Percentiles rank a stretch among this genome's conserved stretches.
These are phyloP conservation scores for Decorospora gaudefroyi DNA, from an alignment of 2,329 filamentous ascomycete species.

Conservation along the genomic window DNA sequence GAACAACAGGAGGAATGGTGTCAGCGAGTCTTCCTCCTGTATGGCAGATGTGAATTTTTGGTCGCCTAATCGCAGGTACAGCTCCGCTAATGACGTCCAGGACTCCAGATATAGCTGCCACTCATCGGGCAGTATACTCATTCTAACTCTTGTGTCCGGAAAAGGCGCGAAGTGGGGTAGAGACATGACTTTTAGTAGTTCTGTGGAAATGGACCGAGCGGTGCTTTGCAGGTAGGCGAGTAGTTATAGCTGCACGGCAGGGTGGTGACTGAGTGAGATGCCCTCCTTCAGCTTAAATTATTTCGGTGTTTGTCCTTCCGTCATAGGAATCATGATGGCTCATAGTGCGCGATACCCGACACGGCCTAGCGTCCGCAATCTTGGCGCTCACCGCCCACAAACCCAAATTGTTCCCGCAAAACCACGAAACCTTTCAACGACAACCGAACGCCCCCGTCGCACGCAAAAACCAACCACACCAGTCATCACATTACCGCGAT, in stretches of 20 bases:
- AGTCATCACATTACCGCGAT: slow-evolving; percentile 61
- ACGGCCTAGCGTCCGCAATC: slow-evolving; percentile 41
- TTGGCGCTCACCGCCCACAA: slow-evolving; percentile 20
- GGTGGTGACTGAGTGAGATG: background rate
- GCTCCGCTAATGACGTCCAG: slow-evolving; percentile 71
- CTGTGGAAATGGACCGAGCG: background rate
- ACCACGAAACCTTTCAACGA: slow-evolving; percentile 22
- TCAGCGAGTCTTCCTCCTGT: slow-evolving; percentile 62
- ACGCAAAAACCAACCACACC: slow-evolving; percentile 39
- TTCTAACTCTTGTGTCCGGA: slow-evolving; percentile 69
- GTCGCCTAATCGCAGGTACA: slow-evolving; percentile 65
- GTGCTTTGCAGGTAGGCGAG: too few species aligned
- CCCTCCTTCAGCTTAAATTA: slow-evolving; percentile 2
- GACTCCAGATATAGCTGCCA: slow-evolving; percentile 78
- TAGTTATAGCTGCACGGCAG: background rate
- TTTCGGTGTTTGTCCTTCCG: slow-evolving; percentile 13
- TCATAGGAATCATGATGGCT: slow-evolving; percentile 36
- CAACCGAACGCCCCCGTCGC: slow-evolving; percentile 38
- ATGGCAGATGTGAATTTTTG: slow-evolving; percentile 59
- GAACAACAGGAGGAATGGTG: slow-evolving; percentile 69
- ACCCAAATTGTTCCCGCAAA: slow-evolving; percentile 21
- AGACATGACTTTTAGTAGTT: slow-evolving; percentile 39
- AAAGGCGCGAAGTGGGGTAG: slow-evolving; percentile 78
- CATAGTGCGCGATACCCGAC: slow-evolving; percentile 29
- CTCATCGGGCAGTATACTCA: slow-evolving; percentile 68